Conservation (phyloP, 768 basidiomycete genomes). For the Pleurotus cornucopiae region DNA sequence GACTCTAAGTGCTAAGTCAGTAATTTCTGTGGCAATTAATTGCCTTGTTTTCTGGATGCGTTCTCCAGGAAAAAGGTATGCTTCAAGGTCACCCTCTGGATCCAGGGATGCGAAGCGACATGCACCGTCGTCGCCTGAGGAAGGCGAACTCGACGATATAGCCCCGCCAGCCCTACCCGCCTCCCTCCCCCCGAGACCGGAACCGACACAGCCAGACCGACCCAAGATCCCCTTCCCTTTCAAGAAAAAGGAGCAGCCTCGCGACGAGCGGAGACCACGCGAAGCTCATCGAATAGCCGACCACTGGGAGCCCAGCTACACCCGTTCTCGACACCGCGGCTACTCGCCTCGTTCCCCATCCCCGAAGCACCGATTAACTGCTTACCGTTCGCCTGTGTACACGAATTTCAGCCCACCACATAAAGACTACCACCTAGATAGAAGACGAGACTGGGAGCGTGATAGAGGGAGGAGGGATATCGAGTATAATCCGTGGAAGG, state of each 20-base stretch:
- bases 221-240: conserved; percentile 71
- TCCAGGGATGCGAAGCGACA: conserved; percentile 51
- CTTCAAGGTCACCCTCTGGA: conserved; percentile 47
- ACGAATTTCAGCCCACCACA: conserved; percentile 33
- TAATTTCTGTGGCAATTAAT: too few relatives aligned
- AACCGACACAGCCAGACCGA: conserved; percentile 22
- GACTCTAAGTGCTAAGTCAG: too few relatives aligned
- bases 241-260: conserved; percentile 41
- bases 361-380: conserved; percentile 34
- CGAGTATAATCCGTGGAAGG: neutral
- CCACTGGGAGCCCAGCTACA: conserved; percentile 33
- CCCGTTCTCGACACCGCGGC: conserved; percentile 21
- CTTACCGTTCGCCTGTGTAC: conserved; percentile 29
- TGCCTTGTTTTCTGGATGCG: conserved; percentile 2
- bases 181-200: conserved; percentile 14
- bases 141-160: conserved; percentile 75
- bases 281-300: conserved; percentile 25
- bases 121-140: conserved; percentile 69
- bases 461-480: conserved; percentile 10
- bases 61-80: conserved; percentile 47
- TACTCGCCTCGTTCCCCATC: conserved; percentile 27
- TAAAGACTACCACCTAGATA: conserved; percentile 28
- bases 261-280: neutral
- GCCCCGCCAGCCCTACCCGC: conserved; percentile 12
- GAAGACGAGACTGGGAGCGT: conserved; percentile 28